Evolutionary conservation across 129 eudicot genomes (phyloP).

Genomic region (Flaveria ramosissima): DNA sequence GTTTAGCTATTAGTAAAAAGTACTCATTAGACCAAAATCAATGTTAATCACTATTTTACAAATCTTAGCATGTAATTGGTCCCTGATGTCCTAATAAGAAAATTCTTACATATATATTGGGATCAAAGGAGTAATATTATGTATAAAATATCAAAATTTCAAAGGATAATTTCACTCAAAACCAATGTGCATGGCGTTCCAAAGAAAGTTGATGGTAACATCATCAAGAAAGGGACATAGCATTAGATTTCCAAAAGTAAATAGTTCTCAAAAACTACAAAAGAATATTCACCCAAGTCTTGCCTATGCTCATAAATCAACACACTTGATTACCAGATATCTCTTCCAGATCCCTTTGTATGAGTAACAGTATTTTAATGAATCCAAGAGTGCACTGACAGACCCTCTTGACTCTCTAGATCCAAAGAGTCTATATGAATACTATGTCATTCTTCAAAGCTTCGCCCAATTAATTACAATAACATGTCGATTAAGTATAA

Average conservation of each 20-base stretch:
- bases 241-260: neutral
- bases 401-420: neutral
- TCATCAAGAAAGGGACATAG: neutral
- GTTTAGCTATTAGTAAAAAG: neutral
- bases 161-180: neutral
- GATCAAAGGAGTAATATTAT: neutral
- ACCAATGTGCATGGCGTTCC: neutral
- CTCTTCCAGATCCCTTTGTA: neutral
- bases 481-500: neutral
- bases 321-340: conserved; percentile 1
- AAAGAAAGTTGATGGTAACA: neutral
- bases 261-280: neutral
- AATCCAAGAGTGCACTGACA: neutral
- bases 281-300: conserved; percentile 1
- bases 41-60: neutral
- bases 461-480: conserved; percentile 5
- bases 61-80: neutral
- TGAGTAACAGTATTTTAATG: neutral
- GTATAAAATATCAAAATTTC: neutral
- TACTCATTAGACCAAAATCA: neutral
- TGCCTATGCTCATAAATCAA: neutral
- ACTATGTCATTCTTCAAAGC: neutral
- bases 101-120: neutral
- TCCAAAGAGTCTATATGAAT: neutral
- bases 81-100: neutral